phyloP scores from a whole-genome alignment of 176 grass and related monocot genomes.

The Cenchrus americanus region DNA sequence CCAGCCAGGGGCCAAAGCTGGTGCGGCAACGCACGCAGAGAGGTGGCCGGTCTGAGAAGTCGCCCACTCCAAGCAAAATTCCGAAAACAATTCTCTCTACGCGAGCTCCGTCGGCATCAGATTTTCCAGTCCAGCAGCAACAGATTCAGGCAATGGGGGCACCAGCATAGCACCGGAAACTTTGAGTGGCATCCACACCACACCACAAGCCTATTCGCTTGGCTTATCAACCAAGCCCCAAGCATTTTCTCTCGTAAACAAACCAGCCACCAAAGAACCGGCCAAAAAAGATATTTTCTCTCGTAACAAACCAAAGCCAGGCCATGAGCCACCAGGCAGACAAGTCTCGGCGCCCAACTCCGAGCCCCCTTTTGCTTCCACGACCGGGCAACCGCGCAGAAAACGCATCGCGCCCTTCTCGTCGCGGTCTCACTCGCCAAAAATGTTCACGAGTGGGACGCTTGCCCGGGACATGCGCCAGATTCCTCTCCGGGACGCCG shows the following conservation, averaged over 20 bases:
- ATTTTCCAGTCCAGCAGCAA: neutral
- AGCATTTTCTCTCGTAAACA: too few species aligned
- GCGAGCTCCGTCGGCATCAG: constrained; percentile 26
- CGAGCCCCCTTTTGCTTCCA: constrained; percentile 8
- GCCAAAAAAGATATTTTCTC: too few species aligned
- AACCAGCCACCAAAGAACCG: too few species aligned
- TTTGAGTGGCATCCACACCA: constrained; percentile 43
- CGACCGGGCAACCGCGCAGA: neutral
- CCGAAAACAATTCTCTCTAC: neutral
- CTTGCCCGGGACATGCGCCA: neutral
- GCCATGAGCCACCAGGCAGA: too few species aligned
- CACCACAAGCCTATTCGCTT: too few species aligned
- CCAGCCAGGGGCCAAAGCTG: neutral
- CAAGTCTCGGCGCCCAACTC: neutral
- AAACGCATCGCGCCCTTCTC: neutral
- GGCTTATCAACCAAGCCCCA: too few species aligned
- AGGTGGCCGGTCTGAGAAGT: constrained; percentile 14
- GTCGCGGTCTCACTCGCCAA: neutral
- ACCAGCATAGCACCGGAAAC: neutral
- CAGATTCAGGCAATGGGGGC: constrained; percentile 1
- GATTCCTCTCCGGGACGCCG: constrained; percentile 10
- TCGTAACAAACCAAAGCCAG: too few species aligned
- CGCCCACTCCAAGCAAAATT: constrained; percentile 35
- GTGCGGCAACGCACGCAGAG: neutral
- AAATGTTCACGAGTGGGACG: neutral